Conservation (phyloP, 164 flowering plant species). For the Annona squamosa region DNA sequence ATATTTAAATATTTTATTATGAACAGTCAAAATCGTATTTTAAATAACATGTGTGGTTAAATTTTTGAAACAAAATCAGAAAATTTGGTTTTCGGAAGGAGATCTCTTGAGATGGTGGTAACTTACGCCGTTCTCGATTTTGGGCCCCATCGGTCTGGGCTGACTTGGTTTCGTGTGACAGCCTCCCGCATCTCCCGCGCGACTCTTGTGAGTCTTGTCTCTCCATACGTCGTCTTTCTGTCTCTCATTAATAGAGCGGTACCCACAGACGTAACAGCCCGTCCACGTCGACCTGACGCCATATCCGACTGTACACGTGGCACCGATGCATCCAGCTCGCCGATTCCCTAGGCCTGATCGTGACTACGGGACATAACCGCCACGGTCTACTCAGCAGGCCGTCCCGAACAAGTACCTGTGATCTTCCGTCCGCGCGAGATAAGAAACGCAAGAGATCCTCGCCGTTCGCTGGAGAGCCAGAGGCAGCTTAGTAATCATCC, state of each 20-base stretch:
- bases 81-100: not conserved
- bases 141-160: not conserved
- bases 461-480: too few species aligned
- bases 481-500: too few species aligned
- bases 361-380: too few species aligned
- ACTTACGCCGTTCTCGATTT: too few species aligned
- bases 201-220: constrained; percentile 20
- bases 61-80: not conserved
- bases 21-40: too few species aligned
- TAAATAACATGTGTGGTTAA: too few species aligned
- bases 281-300: constrained; percentile 13
- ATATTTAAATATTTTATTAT: too few species aligned
- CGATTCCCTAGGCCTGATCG: too few species aligned
- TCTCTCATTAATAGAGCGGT: constrained; percentile 23
- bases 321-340: not conserved
- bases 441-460: too few species aligned
- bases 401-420: too few species aligned
- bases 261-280: constrained; percentile 4
- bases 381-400: too few species aligned
- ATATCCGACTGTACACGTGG: constrained; percentile 10
- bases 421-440: too few species aligned
- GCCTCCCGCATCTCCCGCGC: constrained; percentile 54
- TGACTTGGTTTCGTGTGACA: constrained; percentile 1
- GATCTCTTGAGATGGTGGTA: not conserved
- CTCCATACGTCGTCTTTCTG: not conserved